phyloP scores from a whole-genome alignment of 768 basidiomycete genomes.

The Tylopilus cervinicoccineus region DNA sequence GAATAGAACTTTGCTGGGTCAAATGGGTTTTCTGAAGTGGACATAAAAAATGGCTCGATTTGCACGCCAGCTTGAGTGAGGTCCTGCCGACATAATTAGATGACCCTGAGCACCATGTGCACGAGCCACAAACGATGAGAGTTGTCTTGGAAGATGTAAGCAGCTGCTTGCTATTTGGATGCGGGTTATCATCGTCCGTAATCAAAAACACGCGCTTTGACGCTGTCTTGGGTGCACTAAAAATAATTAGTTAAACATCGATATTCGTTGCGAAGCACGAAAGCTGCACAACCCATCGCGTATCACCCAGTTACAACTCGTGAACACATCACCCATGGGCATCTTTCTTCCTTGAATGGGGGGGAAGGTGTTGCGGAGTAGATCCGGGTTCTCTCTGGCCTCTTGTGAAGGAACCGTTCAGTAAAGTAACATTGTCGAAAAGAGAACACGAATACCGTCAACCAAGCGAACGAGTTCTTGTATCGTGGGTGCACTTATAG shows the following conservation, averaged over 20 bases:
- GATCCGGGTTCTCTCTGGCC: constrained; percentile 58
- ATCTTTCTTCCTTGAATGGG: constrained; percentile 56
- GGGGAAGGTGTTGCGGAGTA: constrained; percentile 57
- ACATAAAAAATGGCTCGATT: constrained; percentile 89
- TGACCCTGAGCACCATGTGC: background rate
- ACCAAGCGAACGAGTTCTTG: constrained; percentile 74
- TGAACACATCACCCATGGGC: constrained; percentile 87
- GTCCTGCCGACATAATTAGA: constrained; percentile 49
- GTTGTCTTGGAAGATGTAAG: constrained; percentile 70
- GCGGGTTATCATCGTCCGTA: constrained; percentile 62
- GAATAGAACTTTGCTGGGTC: constrained; percentile 75
- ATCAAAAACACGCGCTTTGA: constrained; percentile 93
- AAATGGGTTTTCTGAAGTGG: constrained; percentile 61
- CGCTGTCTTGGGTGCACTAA: constrained; percentile 79
- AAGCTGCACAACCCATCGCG: constrained; percentile 64
- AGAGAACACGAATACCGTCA: constrained; percentile 51
- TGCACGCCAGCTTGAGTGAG: constrained; percentile 72
- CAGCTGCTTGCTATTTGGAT: constrained; percentile 53
- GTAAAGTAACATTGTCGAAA: background rate
- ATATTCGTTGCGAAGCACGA: constrained; percentile 14
- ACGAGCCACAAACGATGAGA: constrained; percentile 46
- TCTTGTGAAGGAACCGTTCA: constrained; percentile 37
- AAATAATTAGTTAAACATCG: background rate
- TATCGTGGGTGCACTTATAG: constrained; percentile 77
- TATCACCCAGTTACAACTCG: constrained; percentile 84